Conservation (phyloP, 1,284 basidiomycete genomes). For the Trametes hirsuta region DNA sequence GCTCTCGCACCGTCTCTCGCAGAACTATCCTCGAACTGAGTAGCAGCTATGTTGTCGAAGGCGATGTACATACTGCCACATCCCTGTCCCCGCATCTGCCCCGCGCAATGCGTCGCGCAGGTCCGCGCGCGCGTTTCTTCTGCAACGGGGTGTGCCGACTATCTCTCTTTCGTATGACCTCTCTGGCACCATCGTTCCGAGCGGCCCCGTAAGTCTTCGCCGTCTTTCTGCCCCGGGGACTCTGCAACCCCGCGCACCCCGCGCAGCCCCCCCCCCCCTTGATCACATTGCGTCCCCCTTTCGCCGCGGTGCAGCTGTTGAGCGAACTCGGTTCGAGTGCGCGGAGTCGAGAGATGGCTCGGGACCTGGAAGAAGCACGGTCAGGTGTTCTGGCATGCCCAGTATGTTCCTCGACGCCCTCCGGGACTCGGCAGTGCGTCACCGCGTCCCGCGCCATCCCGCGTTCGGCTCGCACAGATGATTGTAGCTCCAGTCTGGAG, state of each 20-base stretch:
- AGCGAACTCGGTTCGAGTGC: not conserved
- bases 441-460: not conserved
- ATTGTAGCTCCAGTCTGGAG: not conserved
- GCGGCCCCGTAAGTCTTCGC: not conserved
- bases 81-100: not conserved
- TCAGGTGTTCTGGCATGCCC: slow-evolving; percentile 8
- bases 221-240: not conserved
- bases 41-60: slow-evolving; percentile 14
- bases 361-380: slow-evolving; percentile 5
- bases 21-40: slow-evolving; percentile 12
- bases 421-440: slow-evolving; percentile 10
- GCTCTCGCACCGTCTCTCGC: slow-evolving; percentile 6
- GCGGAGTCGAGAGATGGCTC: slow-evolving; percentile 1
- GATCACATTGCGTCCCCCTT: not conserved
- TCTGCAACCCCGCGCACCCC: not conserved
- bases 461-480: slow-evolving; percentile 3
- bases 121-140: slow-evolving; percentile 1
- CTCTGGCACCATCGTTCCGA: slow-evolving; percentile 12
- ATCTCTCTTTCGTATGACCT: not conserved
- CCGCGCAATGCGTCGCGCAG: slow-evolving; percentile 6
- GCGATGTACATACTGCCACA: slow-evolving; percentile 11
- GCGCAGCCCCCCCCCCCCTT: no score
- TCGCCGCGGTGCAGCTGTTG: no score
- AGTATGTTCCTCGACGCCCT: slow-evolving; percentile 5
- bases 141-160: not conserved